Conservation (phyloP, 257 asterid species). For the Solanum lignicaule region DNA sequence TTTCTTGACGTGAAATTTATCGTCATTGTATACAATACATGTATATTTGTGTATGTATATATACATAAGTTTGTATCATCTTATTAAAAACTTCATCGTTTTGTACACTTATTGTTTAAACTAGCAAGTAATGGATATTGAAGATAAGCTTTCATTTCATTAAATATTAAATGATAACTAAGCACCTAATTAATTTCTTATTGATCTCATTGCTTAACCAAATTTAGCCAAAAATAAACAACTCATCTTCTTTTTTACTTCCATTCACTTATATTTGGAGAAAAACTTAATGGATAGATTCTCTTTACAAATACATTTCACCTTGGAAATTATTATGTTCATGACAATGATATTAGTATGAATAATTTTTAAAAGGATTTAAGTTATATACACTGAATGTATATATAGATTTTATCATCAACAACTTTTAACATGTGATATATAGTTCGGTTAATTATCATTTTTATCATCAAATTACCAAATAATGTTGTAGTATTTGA, state of each 20-base stretch:
- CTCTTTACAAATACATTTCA: not conserved
- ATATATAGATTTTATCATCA: not conserved
- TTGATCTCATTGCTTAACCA: conserved; percentile 26
- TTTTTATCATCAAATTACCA: not conserved
- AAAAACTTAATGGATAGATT: conserved; percentile 8
- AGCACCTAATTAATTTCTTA: not conserved
- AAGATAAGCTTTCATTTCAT: not conserved
- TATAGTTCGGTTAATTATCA: not conserved
- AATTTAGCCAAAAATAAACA: conserved; percentile 17
- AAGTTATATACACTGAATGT: not conserved
- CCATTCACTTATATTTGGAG: conserved; percentile 9
- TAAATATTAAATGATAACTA: not conserved
- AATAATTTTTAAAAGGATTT: not conserved
- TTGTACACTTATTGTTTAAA: not conserved
- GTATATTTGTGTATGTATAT: not conserved
- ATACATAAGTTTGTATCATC: not conserved
- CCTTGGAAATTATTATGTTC: not conserved
- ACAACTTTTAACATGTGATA: not conserved
- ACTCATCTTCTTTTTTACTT: conserved; percentile 14
- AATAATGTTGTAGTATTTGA: not conserved
- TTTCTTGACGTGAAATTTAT: too few species aligned
- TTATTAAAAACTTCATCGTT: not conserved
- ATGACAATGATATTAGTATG: not conserved
- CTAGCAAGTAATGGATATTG: not conserved
- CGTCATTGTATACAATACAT: not conserved